Evolutionary conservation across 129 eudicot genomes (phyloP).

Genomic region (Artemisia tridentata): DNA sequence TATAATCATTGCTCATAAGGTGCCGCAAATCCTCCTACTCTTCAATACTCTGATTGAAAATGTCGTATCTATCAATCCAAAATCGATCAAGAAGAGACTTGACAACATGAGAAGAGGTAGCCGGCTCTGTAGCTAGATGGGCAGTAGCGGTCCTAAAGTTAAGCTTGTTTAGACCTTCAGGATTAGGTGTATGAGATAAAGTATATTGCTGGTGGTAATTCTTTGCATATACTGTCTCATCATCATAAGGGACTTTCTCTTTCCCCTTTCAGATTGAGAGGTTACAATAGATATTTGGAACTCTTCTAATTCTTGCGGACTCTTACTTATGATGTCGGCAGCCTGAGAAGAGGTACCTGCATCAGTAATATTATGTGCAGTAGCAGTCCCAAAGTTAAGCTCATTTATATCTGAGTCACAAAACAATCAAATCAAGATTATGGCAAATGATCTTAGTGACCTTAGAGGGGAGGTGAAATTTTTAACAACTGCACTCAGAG

Average conservation of each 20-base stretch:
- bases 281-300: no score
- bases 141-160: background rate
- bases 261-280: constrained; percentile 26
- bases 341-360: no score
- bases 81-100: background rate
- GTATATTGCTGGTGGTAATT: constrained; percentile 1
- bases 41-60: background rate
- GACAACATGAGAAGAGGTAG: constrained; percentile 15
- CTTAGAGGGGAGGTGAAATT: no score
- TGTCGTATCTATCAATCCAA: constrained; percentile 2
- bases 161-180: constrained; percentile 4
- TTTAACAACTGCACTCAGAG: no score
- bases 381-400: no score
- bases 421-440: no score
- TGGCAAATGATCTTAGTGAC: no score
- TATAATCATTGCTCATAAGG: background rate
- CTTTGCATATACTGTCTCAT: constrained; percentile 16
- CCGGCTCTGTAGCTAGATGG: constrained; percentile 8
- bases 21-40: background rate
- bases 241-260: constrained; percentile 13
- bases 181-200: background rate
- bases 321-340: no score
- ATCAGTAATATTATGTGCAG: no score
- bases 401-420: no score
- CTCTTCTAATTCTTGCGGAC: no score